Base-by-base conservation (phyloP, 306 rosid genomes). In the Malus fusca region DNA sequence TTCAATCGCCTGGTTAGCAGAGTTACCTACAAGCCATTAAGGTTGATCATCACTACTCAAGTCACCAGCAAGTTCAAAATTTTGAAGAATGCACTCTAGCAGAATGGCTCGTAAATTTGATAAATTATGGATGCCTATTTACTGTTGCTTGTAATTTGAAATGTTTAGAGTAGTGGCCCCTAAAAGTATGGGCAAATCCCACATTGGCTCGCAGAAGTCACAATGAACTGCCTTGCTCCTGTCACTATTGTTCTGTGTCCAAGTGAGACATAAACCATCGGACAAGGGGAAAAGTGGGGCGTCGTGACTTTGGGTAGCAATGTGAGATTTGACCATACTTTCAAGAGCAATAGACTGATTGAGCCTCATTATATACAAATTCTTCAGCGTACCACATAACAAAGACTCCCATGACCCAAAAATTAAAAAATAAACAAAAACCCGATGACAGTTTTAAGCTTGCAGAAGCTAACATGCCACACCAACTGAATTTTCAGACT, bases 1-100 rank as follows among this genome's bases (percentile, higher is more conserved):
- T 67, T 95, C 97, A 79, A 95, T 95, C 59, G 98, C 98, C 76
- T 95, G 98, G 85, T 89, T 92, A 43, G 98, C 98, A 67, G 98
- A 92, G 83, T 95, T 95, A 67, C 98, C 97, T 90, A 44, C 82
- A 88, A 70, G 75, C 69, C 30, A 69, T 44, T 63, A 63, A 75
- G 73, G 66, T 78, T 61, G 69, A 66, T 61, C 23, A 15, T 73
- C 17, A 76, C 46, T 52, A 67, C 71, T 71, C 79, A 28, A 30
- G 69, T 76, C 70, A 73, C 66, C 44, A 73, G 53, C 22, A 53
- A 62, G 79, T 40, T 40, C 62, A 72, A 52, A 52, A 31, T 30
- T 44, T 58, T 18, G 56, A 28, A 68, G 14, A 52, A 40, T 52
- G 21, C 26, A 1, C 65, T 9, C 53, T 53, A 61, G 21, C 59